Evolutionary conservation across 768 basidiomycete species (phyloP), one percentile per base, ranked within the genome.

Genomic region (Lactifluus rugatus): DNA sequence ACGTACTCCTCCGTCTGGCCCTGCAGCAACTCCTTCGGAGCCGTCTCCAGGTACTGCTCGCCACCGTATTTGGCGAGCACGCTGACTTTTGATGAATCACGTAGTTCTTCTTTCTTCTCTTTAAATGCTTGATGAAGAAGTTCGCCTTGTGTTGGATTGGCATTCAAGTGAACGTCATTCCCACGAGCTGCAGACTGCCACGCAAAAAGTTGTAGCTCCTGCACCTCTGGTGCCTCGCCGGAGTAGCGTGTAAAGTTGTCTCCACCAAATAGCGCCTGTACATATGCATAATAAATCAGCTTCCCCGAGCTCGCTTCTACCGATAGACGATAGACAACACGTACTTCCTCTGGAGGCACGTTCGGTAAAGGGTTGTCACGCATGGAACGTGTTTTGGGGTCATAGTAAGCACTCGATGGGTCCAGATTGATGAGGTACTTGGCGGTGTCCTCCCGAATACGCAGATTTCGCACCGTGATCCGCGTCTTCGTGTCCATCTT

Each of bases 341-440:
- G 51, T 68, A 94, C 93, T 67, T 98, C 95, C 71, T 95, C 93
- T n/a, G 89, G 74, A 6, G 83, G 76, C 25, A 89, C 75, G 64
- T 83, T 81, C 69, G 81, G 82, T 14, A 84, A 60, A 0, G 95
- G 96, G 42, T 95, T 94, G 67, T 99, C 96, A 72, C 96, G 87
- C 96, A 99, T 99, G 7, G 95, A 97, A 67, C 96, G 86, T 13
- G 96, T 98, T 76, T 99, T 99, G 48, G 96, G 96, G 68, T 99
- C 96, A 69, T 99, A 99, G 75, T 98, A 97, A 9, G 96, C 96
- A 66, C 89, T 93, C 0, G 91, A 86, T 1, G 88, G 87, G 71
- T 98, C 93, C 70, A 99, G 71, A 70, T 98, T 99, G 71, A 95
- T 89, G 68, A 99, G 81, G 70, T 99, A 99, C 70, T 99, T 99